Evolutionary conservation across 257 asterid genomes (phyloP).

Genomic region (Phtheirospermum japonicum): DNA sequence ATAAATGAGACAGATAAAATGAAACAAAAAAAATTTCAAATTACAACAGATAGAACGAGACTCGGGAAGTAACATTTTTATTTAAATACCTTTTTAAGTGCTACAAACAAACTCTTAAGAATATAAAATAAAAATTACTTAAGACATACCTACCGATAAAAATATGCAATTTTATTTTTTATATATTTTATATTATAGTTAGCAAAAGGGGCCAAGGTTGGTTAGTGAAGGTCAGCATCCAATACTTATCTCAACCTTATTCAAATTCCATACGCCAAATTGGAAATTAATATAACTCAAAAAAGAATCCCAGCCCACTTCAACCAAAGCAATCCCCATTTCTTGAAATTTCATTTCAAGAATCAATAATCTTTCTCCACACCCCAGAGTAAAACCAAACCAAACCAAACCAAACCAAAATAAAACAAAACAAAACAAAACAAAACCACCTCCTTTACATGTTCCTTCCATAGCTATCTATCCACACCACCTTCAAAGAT

Average conservation of each 20-base stretch:
- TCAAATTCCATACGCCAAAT: slow-evolving; percentile 36
- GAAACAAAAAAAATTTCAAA: too few species aligned
- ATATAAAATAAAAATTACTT: too few species aligned
- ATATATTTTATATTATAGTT: not conserved
- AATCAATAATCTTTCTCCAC: not conserved
- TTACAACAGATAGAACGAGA: too few species aligned
- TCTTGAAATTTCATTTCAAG: slow-evolving; percentile 23
- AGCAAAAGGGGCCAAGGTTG: slow-evolving; percentile 30
- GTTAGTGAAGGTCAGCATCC: slow-evolving; percentile 56
- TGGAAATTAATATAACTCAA: not conserved
- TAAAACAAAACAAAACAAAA: slow-evolving; percentile 16
- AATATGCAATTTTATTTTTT: too few species aligned
- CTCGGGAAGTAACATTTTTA: too few species aligned
- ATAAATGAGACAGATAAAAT: too few species aligned
- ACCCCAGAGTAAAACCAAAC: slow-evolving; percentile 19
- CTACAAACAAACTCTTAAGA: too few species aligned
- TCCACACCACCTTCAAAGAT: slow-evolving; percentile 36
- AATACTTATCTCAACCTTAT: slow-evolving; percentile 35
- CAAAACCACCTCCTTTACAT: not conserved
- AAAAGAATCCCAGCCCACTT: slow-evolving; percentile 25
- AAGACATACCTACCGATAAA: not conserved
- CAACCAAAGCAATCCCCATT: slow-evolving; percentile 26
- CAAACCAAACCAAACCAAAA: slow-evolving; percentile 15
- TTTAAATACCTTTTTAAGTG: too few species aligned
- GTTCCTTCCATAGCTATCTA: slow-evolving; percentile 24